phyloP scores from a whole-genome alignment of 768 basidiomycete genomes.

The Xerocomus potaroensis region DNA sequence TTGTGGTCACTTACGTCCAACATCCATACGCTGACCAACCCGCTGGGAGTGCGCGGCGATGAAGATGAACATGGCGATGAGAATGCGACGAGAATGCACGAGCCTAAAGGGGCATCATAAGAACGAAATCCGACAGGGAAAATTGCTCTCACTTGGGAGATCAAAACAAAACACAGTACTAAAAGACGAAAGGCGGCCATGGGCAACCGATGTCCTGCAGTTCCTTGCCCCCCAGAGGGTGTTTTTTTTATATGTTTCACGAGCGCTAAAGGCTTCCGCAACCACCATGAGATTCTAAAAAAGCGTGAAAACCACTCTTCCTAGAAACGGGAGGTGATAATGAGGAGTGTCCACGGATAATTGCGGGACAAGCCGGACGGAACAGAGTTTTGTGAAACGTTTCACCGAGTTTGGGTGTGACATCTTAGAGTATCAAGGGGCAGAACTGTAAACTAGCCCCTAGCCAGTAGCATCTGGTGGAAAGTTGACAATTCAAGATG shows the following conservation, averaged over 20 bases:
- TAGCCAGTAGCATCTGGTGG: too few relatives aligned
- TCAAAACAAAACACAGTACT: not conserved
- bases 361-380: not conserved
- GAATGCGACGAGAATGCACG: constrained; percentile 2
- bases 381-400: not conserved
- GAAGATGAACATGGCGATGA: not conserved
- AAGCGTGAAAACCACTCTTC: not conserved
- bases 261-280: constrained; percentile 6
- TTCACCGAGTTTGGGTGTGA: not conserved
- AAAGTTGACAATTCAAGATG: not conserved
- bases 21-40: constrained; percentile 60
- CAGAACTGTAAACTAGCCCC: not conserved
- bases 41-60: constrained; percentile 39
- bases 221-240: not conserved
- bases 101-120: constrained; percentile 10
- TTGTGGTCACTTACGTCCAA: constrained; percentile 45
- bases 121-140: not conserved
- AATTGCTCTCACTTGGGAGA: constrained; percentile 7
- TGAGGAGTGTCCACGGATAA: not conserved
- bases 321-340: not conserved
- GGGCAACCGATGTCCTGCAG: not conserved
- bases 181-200: constrained; percentile 12
- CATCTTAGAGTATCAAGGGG: too few relatives aligned
- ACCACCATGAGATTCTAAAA: not conserved
- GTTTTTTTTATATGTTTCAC: constrained; percentile 10